Base-by-base conservation (phyloP, 2,329 filamentous ascomycete genomes). In the Metarhizium humberi region DNA sequence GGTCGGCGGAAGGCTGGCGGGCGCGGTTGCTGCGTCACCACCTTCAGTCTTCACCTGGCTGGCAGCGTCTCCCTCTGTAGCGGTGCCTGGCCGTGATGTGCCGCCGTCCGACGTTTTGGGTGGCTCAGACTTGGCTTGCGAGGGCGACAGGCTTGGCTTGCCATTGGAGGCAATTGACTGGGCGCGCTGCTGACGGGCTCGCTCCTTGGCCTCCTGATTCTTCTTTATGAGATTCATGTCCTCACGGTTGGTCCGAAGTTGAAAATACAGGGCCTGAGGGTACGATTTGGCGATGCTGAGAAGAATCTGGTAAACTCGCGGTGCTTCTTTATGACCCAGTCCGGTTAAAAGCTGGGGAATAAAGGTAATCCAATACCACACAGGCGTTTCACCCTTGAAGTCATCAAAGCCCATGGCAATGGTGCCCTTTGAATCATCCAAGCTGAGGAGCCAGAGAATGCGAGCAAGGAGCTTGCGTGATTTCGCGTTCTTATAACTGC, bases 351-450 rank as follows among this genome's bases (percentile, higher is more conserved):
- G 80, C 71, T 99, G 94, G 18, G 94, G 94, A 60, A 99, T 97
- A 69, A 95, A 99, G 0, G 92, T 97, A 62, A 97, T 96, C 94
- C 94, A 99, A 73, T 97, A 99, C 94, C 94, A 99, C 13, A 95
- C 90, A 0, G 92, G 91, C 2, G 91, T 95, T 63, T 99, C 95
- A 52, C 94, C 94, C 76, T 97, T 96, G 75, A 94, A 99, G 62
- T 92, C 90, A 61, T 96, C 90, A 62, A 96, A 99, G 13, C 92
- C 90, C 63, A 84, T 79, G 0, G 90, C 87, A 57, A 99, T 86
- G 42, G 82, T 86, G 13, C 90, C 90, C 66, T 90, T 90, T 0
- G 88, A 79, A 65, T 96, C 91, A 66, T 99, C 94, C 61, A 99
- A 77, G 70, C 92, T 97, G 48, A 99, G 80, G 49, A 99, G 78